Conservation (phyloP, 2,329 filamentous ascomycete genomes). For the Penicillium palitans region DNA sequence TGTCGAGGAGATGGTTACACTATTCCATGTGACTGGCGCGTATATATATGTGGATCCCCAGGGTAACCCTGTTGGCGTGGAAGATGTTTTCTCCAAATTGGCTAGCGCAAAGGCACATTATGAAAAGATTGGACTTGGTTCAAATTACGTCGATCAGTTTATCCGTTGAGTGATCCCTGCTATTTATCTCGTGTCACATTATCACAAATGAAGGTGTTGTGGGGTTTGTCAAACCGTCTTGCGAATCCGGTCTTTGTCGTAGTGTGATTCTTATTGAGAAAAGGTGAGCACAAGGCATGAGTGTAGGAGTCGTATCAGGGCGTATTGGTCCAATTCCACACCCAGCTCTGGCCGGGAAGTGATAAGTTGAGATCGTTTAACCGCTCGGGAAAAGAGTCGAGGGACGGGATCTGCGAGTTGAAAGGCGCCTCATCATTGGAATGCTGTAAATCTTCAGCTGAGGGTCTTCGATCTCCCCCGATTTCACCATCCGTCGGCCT, state of each 20-base stretch:
- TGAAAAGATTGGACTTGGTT: slow-evolving; percentile 4
- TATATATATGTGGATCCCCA: not conserved
- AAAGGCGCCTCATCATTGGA: not conserved
- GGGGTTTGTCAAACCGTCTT: not conserved
- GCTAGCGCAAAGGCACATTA: slow-evolving; percentile 11
- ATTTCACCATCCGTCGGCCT: not conserved
- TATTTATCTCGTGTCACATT: not conserved
- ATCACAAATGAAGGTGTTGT: not conserved
- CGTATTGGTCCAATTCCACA: not conserved
- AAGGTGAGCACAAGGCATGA: not conserved
- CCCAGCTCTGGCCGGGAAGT: not conserved
- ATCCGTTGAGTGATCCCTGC: not conserved
- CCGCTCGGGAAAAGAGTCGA: not conserved
- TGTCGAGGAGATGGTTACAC: not conserved
- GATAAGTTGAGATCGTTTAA: not conserved
- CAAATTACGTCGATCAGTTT: slow-evolving; percentile 5
- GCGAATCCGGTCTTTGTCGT: not conserved
- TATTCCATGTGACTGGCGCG: not conserved
- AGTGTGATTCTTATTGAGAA: not conserved
- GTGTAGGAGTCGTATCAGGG: not conserved
- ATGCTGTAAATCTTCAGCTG: not conserved
- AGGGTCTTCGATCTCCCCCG: not conserved
- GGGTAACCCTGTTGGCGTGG: slow-evolving; percentile 1
- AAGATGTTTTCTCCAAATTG: slow-evolving; percentile 9
- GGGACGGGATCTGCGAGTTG: not conserved